Evolutionary conservation across 2,329 filamentous ascomycete species (phyloP).

Genomic region (Neonectria coccinea): DNA sequence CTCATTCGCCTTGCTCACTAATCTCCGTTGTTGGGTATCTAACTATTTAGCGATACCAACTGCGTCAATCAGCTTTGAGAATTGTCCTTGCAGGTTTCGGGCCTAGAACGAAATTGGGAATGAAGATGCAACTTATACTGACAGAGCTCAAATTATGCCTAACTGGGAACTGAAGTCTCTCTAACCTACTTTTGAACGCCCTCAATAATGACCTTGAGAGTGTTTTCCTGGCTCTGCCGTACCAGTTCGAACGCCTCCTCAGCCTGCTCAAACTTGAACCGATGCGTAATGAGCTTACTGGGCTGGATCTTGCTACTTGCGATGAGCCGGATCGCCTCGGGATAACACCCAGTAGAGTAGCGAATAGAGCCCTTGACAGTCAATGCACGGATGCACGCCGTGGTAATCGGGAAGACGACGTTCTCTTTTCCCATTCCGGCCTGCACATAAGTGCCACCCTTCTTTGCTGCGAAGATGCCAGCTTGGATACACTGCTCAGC

Average conservation of each 20-base stretch:
- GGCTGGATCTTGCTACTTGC: slow-evolving; percentile 58
- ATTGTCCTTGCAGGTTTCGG: background rate
- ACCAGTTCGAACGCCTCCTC: slow-evolving; percentile 58
- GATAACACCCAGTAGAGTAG: slow-evolving; percentile 63
- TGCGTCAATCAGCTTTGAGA: background rate
- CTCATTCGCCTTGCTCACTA: background rate
- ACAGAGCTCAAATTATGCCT: background rate
- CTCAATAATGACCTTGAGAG: slow-evolving; percentile 42
- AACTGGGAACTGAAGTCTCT: background rate
- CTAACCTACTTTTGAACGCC: slow-evolving; percentile 25
- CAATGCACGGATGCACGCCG: slow-evolving; percentile 58
- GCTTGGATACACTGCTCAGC: slow-evolving; percentile 60
- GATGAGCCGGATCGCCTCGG: slow-evolving; percentile 61
- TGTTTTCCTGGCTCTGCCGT: slow-evolving; percentile 35
- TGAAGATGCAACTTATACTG: background rate
- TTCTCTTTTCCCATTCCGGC: slow-evolving; percentile 64
- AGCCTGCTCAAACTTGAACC: slow-evolving; percentile 56
- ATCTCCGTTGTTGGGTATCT: background rate
- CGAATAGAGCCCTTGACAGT: slow-evolving; percentile 63
- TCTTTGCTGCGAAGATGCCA: slow-evolving; percentile 57
- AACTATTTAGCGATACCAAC: background rate
- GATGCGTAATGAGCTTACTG: slow-evolving; percentile 51
- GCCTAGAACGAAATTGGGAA: background rate
- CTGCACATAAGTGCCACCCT: slow-evolving; percentile 63
- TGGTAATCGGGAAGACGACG: slow-evolving; percentile 59